Evolutionary conservation across 441 rosid species (phyloP).

Genomic region (Gossypium laxum): DNA sequence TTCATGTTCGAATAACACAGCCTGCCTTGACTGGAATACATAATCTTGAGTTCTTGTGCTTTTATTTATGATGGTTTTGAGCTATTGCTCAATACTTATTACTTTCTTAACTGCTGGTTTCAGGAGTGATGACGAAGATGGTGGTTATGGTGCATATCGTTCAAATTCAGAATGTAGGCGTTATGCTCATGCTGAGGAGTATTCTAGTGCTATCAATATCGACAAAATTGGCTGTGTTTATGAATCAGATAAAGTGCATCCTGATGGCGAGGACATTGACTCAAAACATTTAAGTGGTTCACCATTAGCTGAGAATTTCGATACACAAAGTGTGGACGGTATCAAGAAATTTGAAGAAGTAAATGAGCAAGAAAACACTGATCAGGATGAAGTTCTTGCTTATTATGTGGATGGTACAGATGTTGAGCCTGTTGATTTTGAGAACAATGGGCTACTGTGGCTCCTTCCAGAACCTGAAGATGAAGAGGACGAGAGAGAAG

Average conservation of each 20-base stretch:
- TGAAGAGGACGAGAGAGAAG: conserved; percentile 64
- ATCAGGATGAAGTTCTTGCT: conserved; percentile 32
- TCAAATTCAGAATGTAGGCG: conserved; percentile 35
- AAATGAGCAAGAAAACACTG: conserved; percentile 24
- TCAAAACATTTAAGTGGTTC: conserved; percentile 23
- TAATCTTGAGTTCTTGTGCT: not conserved
- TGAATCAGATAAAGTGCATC: conserved; percentile 32
- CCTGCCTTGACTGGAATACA: not conserved
- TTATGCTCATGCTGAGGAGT: conserved; percentile 30
- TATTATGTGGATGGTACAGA: conserved; percentile 36
- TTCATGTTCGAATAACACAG: conserved; percentile 2
- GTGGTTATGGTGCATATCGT: conserved; percentile 38
- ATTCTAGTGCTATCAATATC: conserved; percentile 29
- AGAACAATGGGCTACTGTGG: conserved; percentile 54
- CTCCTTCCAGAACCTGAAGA: conserved; percentile 68
- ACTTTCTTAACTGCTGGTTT: conserved; percentile 19
- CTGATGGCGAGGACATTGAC: conserved; percentile 26
- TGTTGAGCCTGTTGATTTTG: conserved; percentile 53
- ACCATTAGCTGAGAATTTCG: conserved; percentile 30
- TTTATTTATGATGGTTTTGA: conserved; percentile 9
- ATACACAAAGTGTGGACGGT: conserved; percentile 24
- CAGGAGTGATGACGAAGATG: conserved; percentile 62
- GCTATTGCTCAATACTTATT: conserved; percentile 4
- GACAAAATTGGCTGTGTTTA: conserved; percentile 29
- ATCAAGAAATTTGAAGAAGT: conserved; percentile 27